Percentiles rank a stretch among this genome's conserved stretches.
phyloP scores from a whole-genome alignment of 2,329 filamentous ascomycete species.

The Fusarium nanum region DNA sequence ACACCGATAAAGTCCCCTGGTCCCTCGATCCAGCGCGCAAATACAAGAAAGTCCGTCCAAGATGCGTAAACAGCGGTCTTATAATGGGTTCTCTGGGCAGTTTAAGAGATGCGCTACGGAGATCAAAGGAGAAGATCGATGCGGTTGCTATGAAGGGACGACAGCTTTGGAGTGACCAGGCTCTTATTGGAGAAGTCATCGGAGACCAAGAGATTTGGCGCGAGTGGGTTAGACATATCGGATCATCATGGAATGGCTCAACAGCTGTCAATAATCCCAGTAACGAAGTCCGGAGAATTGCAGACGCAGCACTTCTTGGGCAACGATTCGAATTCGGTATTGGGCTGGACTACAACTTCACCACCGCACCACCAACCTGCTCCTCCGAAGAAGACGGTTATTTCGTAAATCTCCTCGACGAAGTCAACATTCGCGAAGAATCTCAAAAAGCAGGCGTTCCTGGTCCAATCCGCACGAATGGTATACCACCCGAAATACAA shows the following conservation, averaged over 20 bases:
- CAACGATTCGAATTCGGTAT: slow-evolving; percentile 54
- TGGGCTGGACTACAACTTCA: slow-evolving; percentile 54
- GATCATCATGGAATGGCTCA: slow-evolving; percentile 50
- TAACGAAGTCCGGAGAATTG: slow-evolving; percentile 43
- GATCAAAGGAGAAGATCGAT: slow-evolving; percentile 49
- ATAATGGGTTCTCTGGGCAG: slow-evolving; percentile 52
- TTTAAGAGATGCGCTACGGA: slow-evolving; percentile 41
- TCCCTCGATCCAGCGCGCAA: slow-evolving; percentile 50
- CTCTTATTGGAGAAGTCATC: slow-evolving; percentile 53
- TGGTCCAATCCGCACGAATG: slow-evolving; percentile 45
- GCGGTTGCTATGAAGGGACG: slow-evolving; percentile 44
- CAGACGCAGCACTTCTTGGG: slow-evolving; percentile 45
- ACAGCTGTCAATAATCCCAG: slow-evolving; percentile 29
- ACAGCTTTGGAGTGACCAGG: slow-evolving; percentile 55
- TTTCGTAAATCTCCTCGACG: slow-evolving; percentile 49
- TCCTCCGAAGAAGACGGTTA: slow-evolving; percentile 53
- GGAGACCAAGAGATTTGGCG: slow-evolving; percentile 55
- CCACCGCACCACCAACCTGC: slow-evolving; percentile 52
- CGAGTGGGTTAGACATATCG: slow-evolving; percentile 48
- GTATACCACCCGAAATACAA: slow-evolving; percentile 46
- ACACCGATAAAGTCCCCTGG: slow-evolving; percentile 48
- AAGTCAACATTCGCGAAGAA: slow-evolving; percentile 33
- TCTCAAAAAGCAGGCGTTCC: slow-evolving; percentile 50
- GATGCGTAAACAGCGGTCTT: slow-evolving; percentile 53
- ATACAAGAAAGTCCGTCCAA: slow-evolving; percentile 49